These are phyloP conservation scores for Avena sativa DNA, from an alignment of 176 grass and related monocot genomes.

Conservation along the genomic window DNA sequence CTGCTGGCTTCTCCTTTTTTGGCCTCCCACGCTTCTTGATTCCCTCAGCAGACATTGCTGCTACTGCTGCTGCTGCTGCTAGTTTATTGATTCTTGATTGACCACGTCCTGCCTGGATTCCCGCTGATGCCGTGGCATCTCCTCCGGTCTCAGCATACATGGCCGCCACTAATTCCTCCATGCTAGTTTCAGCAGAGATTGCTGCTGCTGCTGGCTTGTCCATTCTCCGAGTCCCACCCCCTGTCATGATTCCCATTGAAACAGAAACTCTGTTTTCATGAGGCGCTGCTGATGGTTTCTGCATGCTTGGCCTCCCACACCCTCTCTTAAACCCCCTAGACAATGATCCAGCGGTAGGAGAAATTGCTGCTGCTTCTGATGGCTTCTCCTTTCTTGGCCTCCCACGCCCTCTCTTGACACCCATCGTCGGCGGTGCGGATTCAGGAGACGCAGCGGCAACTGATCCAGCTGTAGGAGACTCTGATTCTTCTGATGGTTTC, in stretches of 20 bases:
- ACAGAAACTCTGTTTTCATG: not conserved
- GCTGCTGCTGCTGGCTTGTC: not conserved
- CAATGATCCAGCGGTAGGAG: not conserved
- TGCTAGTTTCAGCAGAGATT: not conserved
- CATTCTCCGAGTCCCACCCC: conserved; percentile 21
- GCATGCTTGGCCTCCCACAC: conserved; percentile 40
- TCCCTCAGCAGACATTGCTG: not conserved
- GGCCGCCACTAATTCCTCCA: not conserved
- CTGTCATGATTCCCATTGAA: conserved; percentile 20
- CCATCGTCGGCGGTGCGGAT: not conserved
- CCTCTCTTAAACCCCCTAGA: conserved; percentile 18
- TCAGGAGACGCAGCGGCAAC: not conserved
- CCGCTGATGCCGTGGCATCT: not conserved
- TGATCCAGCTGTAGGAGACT: not conserved
- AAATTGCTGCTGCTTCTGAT: not conserved
- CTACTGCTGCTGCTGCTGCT: not conserved
- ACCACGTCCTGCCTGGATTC: not conserved
- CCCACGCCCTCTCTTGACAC: conserved; percentile 4
- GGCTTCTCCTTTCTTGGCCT: not conserved
- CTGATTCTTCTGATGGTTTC: not conserved
- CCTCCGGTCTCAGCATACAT: not conserved
- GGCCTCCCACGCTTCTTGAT: conserved; percentile 44
- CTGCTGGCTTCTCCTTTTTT: conserved; percentile 21
- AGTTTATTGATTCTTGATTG: not conserved
- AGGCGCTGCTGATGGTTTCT: not conserved